Conservation (phyloP, 2,329 filamentous ascomycete species). For the Emergomyces pasteurianus region DNA sequence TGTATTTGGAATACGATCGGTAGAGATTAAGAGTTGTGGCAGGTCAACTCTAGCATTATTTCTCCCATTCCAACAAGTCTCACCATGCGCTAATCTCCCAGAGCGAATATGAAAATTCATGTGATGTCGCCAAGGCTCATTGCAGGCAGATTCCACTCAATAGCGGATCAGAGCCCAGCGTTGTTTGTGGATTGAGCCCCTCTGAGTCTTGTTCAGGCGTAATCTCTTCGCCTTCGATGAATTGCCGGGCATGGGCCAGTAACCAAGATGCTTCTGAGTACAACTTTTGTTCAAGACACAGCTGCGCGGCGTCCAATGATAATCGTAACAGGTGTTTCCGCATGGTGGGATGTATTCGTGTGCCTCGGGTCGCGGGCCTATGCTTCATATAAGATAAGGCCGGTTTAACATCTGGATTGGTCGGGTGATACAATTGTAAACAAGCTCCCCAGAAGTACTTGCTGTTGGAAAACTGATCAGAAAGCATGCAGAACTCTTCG, state of each 20-base stretch:
- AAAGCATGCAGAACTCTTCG: conserved; percentile 17
- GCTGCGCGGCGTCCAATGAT: conserved; percentile 26
- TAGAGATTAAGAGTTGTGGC: neutral
- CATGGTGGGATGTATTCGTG: conserved; percentile 12
- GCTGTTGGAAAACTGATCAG: neutral
- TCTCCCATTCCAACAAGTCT: neutral
- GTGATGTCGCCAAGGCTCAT: neutral
- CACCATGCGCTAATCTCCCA: neutral
- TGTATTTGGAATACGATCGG: neutral
- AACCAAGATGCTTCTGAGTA: conserved; percentile 19
- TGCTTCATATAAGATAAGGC: conserved; percentile 19
- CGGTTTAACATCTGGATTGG: conserved; percentile 20
- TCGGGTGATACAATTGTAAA: conserved; percentile 27
- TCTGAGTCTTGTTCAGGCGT: neutral
- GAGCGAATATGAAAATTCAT: neutral
- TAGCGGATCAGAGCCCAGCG: neutral
- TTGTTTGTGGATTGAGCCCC: neutral
- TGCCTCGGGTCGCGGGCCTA: conserved; percentile 10
- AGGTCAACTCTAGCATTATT: neutral
- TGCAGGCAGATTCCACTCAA: neutral
- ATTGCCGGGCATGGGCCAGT: conserved; percentile 19
- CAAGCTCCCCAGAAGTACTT: conserved; percentile 15
- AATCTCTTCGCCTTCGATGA: conserved; percentile 16
- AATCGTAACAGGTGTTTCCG: conserved; percentile 21
- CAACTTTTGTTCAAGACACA: conserved; percentile 23